Evolutionary conservation across 2,329 filamentous ascomycete genomes (phyloP).

Genomic region (Cyclaneusma minus): DNA sequence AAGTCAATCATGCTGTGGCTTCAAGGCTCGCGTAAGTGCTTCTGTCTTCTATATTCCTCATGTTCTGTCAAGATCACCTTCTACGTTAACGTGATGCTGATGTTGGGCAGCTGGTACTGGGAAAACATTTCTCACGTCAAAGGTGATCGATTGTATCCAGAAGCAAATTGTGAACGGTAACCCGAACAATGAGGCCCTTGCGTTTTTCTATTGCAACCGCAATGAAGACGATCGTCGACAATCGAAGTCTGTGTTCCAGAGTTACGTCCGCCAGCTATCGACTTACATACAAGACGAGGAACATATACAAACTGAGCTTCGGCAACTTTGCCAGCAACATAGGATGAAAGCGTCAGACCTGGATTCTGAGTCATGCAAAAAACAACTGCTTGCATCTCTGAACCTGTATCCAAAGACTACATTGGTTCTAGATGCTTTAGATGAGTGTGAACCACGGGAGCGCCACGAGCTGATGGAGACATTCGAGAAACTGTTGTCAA

Average conservation of each 20-base stretch:
- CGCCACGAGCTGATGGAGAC: conserved; percentile 14
- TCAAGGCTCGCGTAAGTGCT: conserved; percentile 3
- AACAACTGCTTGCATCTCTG: conserved; percentile 12
- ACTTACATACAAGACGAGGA: conserved; percentile 6
- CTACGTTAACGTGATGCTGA: conserved; percentile 1
- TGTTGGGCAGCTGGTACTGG: conserved; percentile 14
- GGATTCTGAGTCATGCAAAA: conserved; percentile 7
- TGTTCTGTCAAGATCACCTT: conserved; percentile 2
- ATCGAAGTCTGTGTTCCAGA: conserved; percentile 17
- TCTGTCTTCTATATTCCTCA: conserved; percentile 1
- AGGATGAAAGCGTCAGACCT: conserved; percentile 5
- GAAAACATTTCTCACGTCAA: conserved; percentile 15
- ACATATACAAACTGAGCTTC: conserved; percentile 7
- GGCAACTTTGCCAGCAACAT: conserved; percentile 2
- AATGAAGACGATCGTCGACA: conserved; percentile 14
- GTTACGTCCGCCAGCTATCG: conserved; percentile 18
- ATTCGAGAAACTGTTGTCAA: conserved; percentile 12
- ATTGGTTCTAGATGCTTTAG: conserved; percentile 21
- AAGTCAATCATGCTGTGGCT: conserved; percentile 7
- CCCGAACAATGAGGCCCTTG: conserved; percentile 14
- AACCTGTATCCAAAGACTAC: conserved; percentile 17
- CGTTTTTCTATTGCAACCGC: conserved; percentile 21
- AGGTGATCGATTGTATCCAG: conserved; percentile 14
- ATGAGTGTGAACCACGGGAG: conserved; percentile 18
- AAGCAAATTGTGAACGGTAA: conserved; percentile 1